Base-by-base conservation (phyloP, 2,329 filamentous ascomycete species). In the Arthrobotrys entomopaga region DNA sequence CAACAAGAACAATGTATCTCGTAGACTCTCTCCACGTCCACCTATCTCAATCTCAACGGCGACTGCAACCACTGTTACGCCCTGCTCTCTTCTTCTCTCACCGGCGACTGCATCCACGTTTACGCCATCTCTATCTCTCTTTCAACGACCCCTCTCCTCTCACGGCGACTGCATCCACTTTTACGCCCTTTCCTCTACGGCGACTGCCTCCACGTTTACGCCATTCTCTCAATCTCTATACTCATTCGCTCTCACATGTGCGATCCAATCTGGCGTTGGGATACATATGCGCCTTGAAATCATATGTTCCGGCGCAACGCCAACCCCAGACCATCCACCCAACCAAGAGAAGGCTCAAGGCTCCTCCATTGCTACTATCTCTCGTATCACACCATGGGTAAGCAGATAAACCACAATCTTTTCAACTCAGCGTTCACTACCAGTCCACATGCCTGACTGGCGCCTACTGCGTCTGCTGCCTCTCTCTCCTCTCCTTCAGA, bases 261-360 rank as follows among this genome's bases (percentile, higher is more conserved):
- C 49, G 49, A 22, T 64, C 53, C 22, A 54, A 26, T 42, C 42
- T 40, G 22, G 50, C 38, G 64, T 67, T 56, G 43, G 29, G 53
- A 53, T 66, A 46, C 46, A 10, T 34, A 67, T 67, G 54, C 29
- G 64, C 54, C 64, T 16, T 46, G 64, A 46, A 3, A 34, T 34
- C 8, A 26, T 19, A 29, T 46, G 42, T 20, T 59, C 64, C 46
- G 7, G 63, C 13, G 20, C 64, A n/a, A 61, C 34, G 53, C 34
- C 60, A 56, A 52, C 16, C n/a, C 29, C 53, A 65, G 34, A 65
- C 38, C 34, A 67, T 19, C 13, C 50, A 15, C 19, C 46, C 46
- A 56, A 34, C 29, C 29, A 52, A 53, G 53, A 52, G 59, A 26
- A 52, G 26, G 53, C 53, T 34, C 63, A 65, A 59, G 54, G 53